Conservation (phyloP, 169 alveolate genomes). For the Eimeria necatrix region DNA sequence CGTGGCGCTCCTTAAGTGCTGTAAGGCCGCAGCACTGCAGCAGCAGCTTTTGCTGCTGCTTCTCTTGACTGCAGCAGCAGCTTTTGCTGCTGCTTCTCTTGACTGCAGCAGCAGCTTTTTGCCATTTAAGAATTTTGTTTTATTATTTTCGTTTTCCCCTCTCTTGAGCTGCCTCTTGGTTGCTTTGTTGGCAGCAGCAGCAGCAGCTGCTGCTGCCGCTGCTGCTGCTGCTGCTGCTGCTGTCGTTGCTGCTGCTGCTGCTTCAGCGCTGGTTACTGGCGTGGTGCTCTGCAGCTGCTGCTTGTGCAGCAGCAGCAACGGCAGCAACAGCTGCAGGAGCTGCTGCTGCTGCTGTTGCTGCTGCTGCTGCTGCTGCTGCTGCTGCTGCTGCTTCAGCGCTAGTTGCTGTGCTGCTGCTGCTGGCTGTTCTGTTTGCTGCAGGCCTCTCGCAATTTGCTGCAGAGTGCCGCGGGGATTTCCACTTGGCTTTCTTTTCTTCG, state of each 20-base stretch:
- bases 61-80: not conserved
- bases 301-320: not conserved
- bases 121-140: not conserved
- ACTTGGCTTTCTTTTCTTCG: slow-evolving; percentile 34
- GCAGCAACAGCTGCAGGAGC: not conserved
- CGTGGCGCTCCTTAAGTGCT: slow-evolving; percentile 43
- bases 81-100: not conserved
- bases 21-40: not conserved
- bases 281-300: too few species aligned
- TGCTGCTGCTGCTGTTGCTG: not conserved
- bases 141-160: not conserved
- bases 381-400: not conserved
- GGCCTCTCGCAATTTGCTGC: not conserved
- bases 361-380: not conserved
- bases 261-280: too few species aligned
- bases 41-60: not conserved
- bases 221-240: too few species aligned
- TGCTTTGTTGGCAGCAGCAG: too few species aligned
- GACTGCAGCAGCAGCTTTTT: not conserved
- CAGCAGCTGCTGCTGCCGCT: too few species aligned
- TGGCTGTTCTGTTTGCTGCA: not conserved
- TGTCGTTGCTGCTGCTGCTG: too few species aligned
- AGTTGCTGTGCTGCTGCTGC: not conserved
- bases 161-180: not conserved
- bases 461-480: not conserved